phyloP scores from a whole-genome alignment of 106 monocot species.

The Dioscorea zingiberensis region DNA sequence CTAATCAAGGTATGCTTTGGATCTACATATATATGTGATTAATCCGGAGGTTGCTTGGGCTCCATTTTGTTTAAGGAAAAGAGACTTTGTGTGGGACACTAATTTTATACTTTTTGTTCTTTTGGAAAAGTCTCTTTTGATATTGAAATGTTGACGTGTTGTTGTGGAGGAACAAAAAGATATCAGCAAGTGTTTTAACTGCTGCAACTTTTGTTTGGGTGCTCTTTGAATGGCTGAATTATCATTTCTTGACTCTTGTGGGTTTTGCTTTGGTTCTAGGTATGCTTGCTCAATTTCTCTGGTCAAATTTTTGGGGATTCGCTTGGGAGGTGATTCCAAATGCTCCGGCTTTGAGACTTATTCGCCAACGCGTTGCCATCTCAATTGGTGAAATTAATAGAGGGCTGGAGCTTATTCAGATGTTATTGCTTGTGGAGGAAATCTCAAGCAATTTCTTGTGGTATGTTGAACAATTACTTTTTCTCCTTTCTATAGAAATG shows the following conservation, averaged over 20 bases:
- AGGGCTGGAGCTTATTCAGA: constrained; percentile 75
- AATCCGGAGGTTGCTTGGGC: too few species aligned
- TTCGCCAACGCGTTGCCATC: constrained; percentile 39
- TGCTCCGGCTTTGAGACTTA: not conserved
- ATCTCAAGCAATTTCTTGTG: constrained; percentile 74
- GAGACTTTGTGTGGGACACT: too few species aligned
- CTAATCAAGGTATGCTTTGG: too few species aligned
- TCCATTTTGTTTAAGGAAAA: too few species aligned
- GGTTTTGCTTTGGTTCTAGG: constrained; percentile 28
- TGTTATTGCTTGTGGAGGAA: constrained; percentile 77
- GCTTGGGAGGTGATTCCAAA: constrained; percentile 42
- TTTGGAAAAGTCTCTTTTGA: too few species aligned
- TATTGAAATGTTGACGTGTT: constrained; percentile 45
- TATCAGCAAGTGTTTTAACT: constrained; percentile 25
- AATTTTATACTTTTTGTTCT: too few species aligned
- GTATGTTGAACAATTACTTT: too few species aligned
- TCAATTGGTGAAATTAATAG: constrained; percentile 72
- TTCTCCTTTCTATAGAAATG: too few species aligned
- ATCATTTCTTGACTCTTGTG: constrained; percentile 35
- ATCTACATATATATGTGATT: too few species aligned
- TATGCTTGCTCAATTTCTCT: constrained; percentile 31
- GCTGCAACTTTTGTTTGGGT: constrained; percentile 39
- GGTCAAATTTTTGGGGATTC: constrained; percentile 31
- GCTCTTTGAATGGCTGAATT: constrained; percentile 51
- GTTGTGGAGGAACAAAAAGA: constrained; percentile 45